Percentiles rank a stretch among this genome's conserved stretches.
Evolutionary conservation across 2,329 filamentous ascomycete genomes (phyloP).

Genomic region (Colletotrichum horii): DNA sequence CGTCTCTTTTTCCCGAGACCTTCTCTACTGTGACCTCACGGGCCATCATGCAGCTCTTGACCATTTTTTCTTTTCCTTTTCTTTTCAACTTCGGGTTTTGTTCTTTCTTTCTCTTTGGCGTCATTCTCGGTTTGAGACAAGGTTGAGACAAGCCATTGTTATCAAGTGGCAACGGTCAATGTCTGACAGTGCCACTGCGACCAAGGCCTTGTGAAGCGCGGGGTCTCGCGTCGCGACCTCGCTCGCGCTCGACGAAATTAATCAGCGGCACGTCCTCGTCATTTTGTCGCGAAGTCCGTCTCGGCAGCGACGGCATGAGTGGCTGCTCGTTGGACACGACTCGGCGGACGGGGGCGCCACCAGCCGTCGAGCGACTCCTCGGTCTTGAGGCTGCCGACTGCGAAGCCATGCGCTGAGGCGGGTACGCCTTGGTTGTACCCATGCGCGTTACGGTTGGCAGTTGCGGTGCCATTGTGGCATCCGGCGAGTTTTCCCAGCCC

Average conservation of each 20-base stretch:
- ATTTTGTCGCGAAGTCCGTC: slow-evolving; percentile 8
- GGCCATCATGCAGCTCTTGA: not conserved
- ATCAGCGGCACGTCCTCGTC: slow-evolving; percentile 24
- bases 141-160: not conserved
- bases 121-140: not conserved
- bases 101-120: not conserved
- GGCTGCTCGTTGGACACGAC: slow-evolving; percentile 22
- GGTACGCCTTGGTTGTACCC: slow-evolving; percentile 13
- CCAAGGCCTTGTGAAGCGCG: slow-evolving; percentile 6
- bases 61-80: not conserved
- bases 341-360: slow-evolving; percentile 4
- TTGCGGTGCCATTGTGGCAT: slow-evolving; percentile 2
- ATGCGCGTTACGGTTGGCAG: slow-evolving; percentile 16
- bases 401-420: slow-evolving; percentile 19
- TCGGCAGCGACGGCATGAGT: slow-evolving; percentile 20
- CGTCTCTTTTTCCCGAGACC: not conserved
- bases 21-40: not conserved
- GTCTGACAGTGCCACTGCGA: slow-evolving; percentile 16
- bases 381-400: slow-evolving; percentile 13
- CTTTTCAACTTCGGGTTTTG: not conserved
- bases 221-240: slow-evolving; percentile 14
- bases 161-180: not conserved
- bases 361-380: slow-evolving; percentile 19
- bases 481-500: slow-evolving; percentile 22
- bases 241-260: slow-evolving; percentile 21